Conservation (phyloP, 345 rosid genomes). For the Linum usitatissimum region DNA sequence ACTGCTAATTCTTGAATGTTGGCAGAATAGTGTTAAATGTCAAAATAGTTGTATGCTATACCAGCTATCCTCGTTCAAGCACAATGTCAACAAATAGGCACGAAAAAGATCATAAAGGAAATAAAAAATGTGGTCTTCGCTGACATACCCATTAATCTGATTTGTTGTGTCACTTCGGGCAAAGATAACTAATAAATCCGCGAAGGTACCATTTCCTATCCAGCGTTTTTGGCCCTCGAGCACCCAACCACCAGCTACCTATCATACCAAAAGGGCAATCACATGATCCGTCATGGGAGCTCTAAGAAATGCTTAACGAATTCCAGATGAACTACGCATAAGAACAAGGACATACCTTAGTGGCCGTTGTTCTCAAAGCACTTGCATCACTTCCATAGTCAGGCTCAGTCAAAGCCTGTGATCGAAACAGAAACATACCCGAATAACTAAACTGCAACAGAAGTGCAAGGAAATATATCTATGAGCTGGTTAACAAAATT, state of each 20-base stretch:
- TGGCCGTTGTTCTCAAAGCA: slow-evolving; percentile 64
- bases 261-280: slow-evolving; percentile 5
- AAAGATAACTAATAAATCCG: slow-evolving; percentile 74
- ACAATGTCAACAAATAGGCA: neutral
- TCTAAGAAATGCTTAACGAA: neutral
- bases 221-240: slow-evolving; percentile 93
- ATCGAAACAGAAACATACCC: slow-evolving; percentile 12
- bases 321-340: neutral
- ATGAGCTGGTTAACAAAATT: neutral
- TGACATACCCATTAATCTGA: slow-evolving; percentile 79
- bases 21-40: too few species aligned
- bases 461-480: neutral
- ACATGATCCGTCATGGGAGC: slow-evolving; percentile 11
- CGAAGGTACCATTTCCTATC: slow-evolving; percentile 97
- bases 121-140: neutral
- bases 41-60: neutral
- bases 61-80: neutral
- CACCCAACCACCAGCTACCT: slow-evolving; percentile 90
- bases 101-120: neutral
- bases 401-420: slow-evolving; percentile 90
- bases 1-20: too few species aligned
- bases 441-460: slow-evolving; percentile 8
- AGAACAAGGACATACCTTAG: slow-evolving; percentile 40
- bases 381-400: slow-evolving; percentile 98
- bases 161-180: slow-evolving; percentile 68